Evolutionary conservation across 2,329 filamentous ascomycete species (phyloP).

Genomic region (Aureobasidium melanogenum): DNA sequence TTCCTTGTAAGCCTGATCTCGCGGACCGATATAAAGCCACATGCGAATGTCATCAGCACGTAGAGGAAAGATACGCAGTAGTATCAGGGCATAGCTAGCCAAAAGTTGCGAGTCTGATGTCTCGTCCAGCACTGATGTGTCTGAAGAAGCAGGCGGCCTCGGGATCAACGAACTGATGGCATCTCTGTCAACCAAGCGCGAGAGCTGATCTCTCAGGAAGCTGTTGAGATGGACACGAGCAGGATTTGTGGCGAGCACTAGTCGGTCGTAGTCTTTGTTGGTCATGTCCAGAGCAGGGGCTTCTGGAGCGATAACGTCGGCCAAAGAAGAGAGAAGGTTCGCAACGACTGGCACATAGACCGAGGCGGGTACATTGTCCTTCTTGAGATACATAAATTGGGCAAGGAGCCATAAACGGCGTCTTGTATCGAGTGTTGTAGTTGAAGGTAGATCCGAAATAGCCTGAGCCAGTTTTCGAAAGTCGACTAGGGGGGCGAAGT

Average conservation of each 20-base stretch:
- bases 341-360: slow-evolving; percentile 43
- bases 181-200: slow-evolving; percentile 64
- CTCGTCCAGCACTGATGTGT: neutral
- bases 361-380: slow-evolving; percentile 32
- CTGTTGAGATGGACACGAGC: slow-evolving; percentile 25
- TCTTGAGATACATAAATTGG: slow-evolving; percentile 42
- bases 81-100: slow-evolving; percentile 76
- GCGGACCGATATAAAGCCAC: slow-evolving; percentile 70
- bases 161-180: slow-evolving; percentile 48
- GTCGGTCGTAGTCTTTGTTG: slow-evolving; percentile 30
- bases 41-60: slow-evolving; percentile 84
- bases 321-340: slow-evolving; percentile 46
- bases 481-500: slow-evolving; percentile 20
- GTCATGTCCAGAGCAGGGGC: slow-evolving; percentile 21
- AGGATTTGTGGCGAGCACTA: slow-evolving; percentile 33
- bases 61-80: slow-evolving; percentile 76
- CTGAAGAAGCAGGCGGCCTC: neutral
- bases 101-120: slow-evolving; percentile 53
- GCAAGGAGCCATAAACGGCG: slow-evolving; percentile 48
- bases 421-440: neutral
- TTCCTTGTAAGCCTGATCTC: neutral
- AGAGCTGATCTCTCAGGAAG: slow-evolving; percentile 56
- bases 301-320: slow-evolving; percentile 48
- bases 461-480: neutral
- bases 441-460: neutral